Percentiles rank a stretch among this genome's conserved stretches.
Conservation (phyloP, 83 land plant species). For the Isoetes engelmannii region DNA sequence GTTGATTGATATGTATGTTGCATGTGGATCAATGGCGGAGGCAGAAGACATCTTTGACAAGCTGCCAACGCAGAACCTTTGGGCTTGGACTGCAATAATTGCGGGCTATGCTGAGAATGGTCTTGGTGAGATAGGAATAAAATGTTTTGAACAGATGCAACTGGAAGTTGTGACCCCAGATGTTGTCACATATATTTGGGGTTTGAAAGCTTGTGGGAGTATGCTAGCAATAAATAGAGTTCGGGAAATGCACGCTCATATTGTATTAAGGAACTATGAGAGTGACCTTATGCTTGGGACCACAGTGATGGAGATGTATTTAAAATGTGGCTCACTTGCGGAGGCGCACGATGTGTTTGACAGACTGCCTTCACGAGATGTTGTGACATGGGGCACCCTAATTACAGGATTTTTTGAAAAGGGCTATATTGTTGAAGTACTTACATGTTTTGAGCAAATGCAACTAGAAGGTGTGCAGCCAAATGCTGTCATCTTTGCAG, state of each 20-base stretch:
- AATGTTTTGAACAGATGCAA: conserved; percentile 7
- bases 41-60: not conserved
- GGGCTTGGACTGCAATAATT: conserved; percentile 9
- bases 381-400: conserved; percentile 12
- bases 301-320: conserved; percentile 18
- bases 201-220: conserved; percentile 11
- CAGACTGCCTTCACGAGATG: conserved; percentile 6
- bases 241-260: conserved; percentile 9
- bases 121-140: not conserved
- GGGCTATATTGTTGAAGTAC: not conserved
- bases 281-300: conserved; percentile 6
- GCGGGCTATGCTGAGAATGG: conserved; percentile 2
- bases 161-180: conserved; percentile 2
- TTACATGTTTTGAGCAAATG: conserved; percentile 8
- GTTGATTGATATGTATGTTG: conserved; percentile 11
- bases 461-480: conserved; percentile 12
- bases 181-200: not conserved
- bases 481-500: conserved; percentile 6
- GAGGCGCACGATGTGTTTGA: conserved; percentile 7
- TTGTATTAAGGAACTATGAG: not conserved
- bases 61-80: not conserved
- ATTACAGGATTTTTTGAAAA: conserved; percentile 7
- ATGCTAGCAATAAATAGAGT: not conserved
- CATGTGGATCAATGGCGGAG: not conserved
- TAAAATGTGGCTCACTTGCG: conserved; percentile 14